phyloP scores from a whole-genome alignment of 202 grass and related monocot genomes.

The Musa balbisiana region DNA sequence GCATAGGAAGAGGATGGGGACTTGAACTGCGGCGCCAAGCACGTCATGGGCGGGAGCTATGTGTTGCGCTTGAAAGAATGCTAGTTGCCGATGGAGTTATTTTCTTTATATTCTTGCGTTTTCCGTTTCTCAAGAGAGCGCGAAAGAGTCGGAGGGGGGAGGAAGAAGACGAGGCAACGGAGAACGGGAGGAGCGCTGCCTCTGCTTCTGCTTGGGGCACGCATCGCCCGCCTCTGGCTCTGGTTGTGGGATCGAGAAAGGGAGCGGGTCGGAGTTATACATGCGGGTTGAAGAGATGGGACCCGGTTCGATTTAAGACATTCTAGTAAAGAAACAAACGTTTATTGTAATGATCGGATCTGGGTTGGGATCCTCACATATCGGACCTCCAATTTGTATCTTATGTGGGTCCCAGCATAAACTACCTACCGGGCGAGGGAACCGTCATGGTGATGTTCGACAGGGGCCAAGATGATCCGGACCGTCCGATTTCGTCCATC shows the following conservation, averaged over 20 bases:
- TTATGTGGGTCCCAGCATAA: too few relatives aligned
- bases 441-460: too few relatives aligned
- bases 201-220: background rate
- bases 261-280: background rate
- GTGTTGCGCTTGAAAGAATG: too few relatives aligned
- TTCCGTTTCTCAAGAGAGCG: background rate
- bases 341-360: too few relatives aligned
- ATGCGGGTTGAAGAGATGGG: background rate
- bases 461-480: too few relatives aligned
- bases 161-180: background rate
- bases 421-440: too few relatives aligned
- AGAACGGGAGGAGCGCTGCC: background rate
- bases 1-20: conserved; percentile 23
- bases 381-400: too few relatives aligned
- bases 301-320: background rate
- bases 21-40: conserved; percentile 48
- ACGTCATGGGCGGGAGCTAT: conserved; percentile 27
- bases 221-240: background rate
- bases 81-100: background rate
- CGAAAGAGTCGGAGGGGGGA: background rate
- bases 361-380: too few relatives aligned
- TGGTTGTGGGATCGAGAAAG: too few relatives aligned
- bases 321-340: too few relatives aligned
- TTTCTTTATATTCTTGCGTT: background rate
- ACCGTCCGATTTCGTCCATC: too few relatives aligned